Conservation (phyloP, 495 filamentous ascomycete genomes). For the Aspergillus homomorphus region DNA sequence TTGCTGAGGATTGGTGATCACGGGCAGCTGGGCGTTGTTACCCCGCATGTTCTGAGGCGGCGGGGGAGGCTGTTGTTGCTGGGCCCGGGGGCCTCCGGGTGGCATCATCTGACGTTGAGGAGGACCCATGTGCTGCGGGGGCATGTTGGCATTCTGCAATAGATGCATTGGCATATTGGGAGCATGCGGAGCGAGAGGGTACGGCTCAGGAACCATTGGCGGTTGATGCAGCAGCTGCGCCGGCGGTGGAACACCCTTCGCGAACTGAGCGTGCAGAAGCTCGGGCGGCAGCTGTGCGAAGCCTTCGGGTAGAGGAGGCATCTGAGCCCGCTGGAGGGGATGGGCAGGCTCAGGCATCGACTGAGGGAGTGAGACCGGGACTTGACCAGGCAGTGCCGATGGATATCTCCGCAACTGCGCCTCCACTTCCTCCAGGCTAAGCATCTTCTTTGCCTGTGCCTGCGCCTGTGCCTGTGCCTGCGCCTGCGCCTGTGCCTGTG, state of each 20-base stretch:
- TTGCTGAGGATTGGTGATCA: slow-evolving; percentile 69
- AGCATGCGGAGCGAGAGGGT: slow-evolving; percentile 38
- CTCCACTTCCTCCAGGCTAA: slow-evolving; percentile 97
- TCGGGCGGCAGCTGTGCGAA: slow-evolving; percentile 41
- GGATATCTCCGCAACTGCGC: slow-evolving; percentile 76
- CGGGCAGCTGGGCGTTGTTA: slow-evolving; percentile 38
- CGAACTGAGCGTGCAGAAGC: slow-evolving; percentile 53
- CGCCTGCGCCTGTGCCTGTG: slow-evolving; percentile 7
- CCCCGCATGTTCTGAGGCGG: slow-evolving; percentile 25
- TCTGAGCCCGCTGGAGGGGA: slow-evolving; percentile 40
- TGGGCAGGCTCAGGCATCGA: slow-evolving; percentile 31
- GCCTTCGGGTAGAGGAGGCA: slow-evolving; percentile 38
- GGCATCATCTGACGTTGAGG: slow-evolving; percentile 32
- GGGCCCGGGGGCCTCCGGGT: slow-evolving; percentile 37
- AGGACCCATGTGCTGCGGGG: slow-evolving; percentile 33
- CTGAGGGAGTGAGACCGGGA: slow-evolving; percentile 29
- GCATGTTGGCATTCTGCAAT: slow-evolving; percentile 39
- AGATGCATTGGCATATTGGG: slow-evolving; percentile 40
- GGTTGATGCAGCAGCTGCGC: slow-evolving; percentile 49
- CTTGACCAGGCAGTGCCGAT: slow-evolving; percentile 34
- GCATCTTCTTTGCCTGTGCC: slow-evolving; percentile 67
- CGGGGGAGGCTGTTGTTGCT: slow-evolving; percentile 26
- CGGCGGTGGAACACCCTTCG: slow-evolving; percentile 35
- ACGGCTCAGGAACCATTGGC: slow-evolving; percentile 45
- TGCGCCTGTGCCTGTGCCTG: slow-evolving; percentile 13